phyloP scores from a whole-genome alignment of 352 stramenopile species.

The Phytophthora kernoviae region DNA sequence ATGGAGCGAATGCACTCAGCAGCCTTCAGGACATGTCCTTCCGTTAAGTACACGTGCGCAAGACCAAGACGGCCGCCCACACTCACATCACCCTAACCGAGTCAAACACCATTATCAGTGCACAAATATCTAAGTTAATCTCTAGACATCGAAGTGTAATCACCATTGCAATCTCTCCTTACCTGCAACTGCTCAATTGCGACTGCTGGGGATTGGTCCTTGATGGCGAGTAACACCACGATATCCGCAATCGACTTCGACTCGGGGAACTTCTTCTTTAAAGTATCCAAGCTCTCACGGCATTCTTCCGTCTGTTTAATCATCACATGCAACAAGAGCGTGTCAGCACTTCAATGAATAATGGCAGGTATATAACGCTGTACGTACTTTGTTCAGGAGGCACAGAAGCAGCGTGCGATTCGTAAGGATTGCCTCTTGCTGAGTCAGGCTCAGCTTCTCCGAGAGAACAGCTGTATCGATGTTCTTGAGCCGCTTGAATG shows the following conservation, averaged over 20 bases:
- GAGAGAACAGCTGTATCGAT: constrained; percentile 56
- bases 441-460: constrained; percentile 61
- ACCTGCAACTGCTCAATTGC: constrained; percentile 61
- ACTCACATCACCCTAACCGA: constrained; percentile 46
- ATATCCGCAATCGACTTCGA: constrained; percentile 65
- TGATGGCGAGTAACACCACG: constrained; percentile 67
- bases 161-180: neutral
- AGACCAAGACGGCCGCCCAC: constrained; percentile 68
- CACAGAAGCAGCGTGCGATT: constrained; percentile 78
- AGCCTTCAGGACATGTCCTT: constrained; percentile 53
- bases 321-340: constrained; percentile 3
- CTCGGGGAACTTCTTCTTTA: constrained; percentile 69
- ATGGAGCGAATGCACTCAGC: constrained; percentile 70
- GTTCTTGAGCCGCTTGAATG: constrained; percentile 80
- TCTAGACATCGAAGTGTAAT: neutral
- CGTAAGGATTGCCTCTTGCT: constrained; percentile 77
- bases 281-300: constrained; percentile 45
- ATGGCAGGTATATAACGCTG: neutral
- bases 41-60: constrained; percentile 72
- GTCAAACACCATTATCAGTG: constrained; percentile 6
- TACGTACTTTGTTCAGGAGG: constrained; percentile 73
- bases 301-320: constrained; percentile 65
- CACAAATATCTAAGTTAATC: neutral
- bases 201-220: constrained; percentile 59
- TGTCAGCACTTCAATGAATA: constrained; percentile 2